phyloP scores from a whole-genome alignment of 179 eudicot genomes.

The Gypsophila paniculata region DNA sequence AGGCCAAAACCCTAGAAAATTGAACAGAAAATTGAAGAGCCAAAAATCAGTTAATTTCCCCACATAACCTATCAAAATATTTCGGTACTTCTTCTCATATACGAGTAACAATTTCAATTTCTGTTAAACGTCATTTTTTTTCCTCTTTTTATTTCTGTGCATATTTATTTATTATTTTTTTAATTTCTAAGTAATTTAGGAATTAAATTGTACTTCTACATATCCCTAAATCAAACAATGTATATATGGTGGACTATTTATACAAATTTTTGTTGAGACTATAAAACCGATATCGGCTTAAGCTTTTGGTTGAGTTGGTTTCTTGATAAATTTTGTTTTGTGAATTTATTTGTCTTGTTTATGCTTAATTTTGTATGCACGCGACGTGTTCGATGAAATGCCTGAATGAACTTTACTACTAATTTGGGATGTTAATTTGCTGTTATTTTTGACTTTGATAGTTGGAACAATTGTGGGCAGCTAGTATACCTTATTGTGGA shows the following conservation, averaged over 20 bases:
- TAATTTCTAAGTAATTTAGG: neutral
- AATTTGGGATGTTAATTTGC: neutral
- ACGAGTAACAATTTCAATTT: neutral
- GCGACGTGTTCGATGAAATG: slow-evolving; percentile 23
- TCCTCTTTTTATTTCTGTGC: no score
- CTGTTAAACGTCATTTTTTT: neutral
- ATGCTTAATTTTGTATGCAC: neutral
- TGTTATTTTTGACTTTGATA: neutral
- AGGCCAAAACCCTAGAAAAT: no score
- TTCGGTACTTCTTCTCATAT: no score
- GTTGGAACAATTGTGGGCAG: neutral
- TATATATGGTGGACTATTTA: neutral
- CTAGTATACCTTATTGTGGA: neutral
- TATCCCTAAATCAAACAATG: neutral
- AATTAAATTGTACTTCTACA: neutral
- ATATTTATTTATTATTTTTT: neutral
- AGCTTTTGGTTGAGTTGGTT: no score
- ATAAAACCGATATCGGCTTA: no score
- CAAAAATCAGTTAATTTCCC: no score
- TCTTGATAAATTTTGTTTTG: no score
- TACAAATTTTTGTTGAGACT: no score
- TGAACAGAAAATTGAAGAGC: no score
- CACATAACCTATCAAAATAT: no score
- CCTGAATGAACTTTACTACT: slow-evolving; percentile 4
- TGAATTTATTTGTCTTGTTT: no score